phyloP scores from a whole-genome alignment of 306 rosid species.

The Datisca glomerata region DNA sequence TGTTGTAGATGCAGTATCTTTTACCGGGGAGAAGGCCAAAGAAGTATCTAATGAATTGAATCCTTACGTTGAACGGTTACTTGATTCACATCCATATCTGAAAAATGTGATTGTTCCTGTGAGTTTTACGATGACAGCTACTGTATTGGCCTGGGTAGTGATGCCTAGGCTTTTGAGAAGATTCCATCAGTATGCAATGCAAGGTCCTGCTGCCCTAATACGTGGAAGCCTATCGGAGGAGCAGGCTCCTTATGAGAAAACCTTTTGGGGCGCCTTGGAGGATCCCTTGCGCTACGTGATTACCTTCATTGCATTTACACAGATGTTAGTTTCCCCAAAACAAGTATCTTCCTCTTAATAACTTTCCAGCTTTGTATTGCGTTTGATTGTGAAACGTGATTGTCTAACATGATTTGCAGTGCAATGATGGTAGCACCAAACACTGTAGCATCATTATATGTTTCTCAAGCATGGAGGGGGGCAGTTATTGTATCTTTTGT shows the following conservation, averaged over 20 bases:
- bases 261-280: constrained; percentile 92
- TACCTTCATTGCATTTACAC: constrained; percentile 76
- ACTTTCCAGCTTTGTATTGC: neutral
- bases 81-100: constrained; percentile 65
- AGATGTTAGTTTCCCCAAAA: constrained; percentile 49
- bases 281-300: constrained; percentile 72
- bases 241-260: constrained; percentile 63
- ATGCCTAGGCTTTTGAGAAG: constrained; percentile 77
- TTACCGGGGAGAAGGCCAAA: constrained; percentile 47
- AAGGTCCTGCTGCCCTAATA: constrained; percentile 38
- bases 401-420: constrained; percentile 35
- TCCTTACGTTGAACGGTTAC: constrained; percentile 48
- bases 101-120: constrained; percentile 48
- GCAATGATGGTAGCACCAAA: constrained; percentile 78
- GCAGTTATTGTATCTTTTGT: constrained; percentile 64
- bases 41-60: constrained; percentile 49
- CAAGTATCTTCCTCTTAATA: constrained; percentile 6
- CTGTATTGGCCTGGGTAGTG: constrained; percentile 70
- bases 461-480: constrained; percentile 65
- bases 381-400: constrained; percentile 3
- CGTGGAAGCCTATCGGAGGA: constrained; percentile 24
- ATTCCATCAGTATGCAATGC: constrained; percentile 54
- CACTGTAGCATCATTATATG: constrained; percentile 55
- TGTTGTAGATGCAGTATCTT: constrained; percentile 40
- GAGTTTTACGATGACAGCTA: constrained; percentile 45